phyloP scores from a whole-genome alignment of 2,329 filamentous ascomycete species.

The Xenoacremonium recifei region DNA sequence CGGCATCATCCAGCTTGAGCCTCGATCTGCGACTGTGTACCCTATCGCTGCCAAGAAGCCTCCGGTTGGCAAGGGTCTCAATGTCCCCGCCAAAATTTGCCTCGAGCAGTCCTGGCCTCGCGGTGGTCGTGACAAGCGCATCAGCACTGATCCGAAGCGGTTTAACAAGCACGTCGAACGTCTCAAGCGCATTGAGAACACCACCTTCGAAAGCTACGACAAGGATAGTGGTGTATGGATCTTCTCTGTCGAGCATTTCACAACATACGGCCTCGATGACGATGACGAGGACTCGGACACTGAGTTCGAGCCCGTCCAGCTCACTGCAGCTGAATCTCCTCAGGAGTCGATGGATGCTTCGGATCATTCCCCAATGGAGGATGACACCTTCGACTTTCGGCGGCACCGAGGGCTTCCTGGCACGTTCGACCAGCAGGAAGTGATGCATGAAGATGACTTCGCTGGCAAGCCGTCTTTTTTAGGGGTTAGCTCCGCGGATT shows the following conservation, averaged over 20 bases:
- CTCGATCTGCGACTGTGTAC: constrained; percentile 87
- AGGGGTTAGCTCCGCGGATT: constrained; percentile 87
- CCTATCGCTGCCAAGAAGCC: constrained; percentile 75
- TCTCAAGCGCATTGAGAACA: constrained; percentile 75
- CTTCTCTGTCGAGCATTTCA: constrained; percentile 95
- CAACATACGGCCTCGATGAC: constrained; percentile 86
- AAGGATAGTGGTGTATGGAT: constrained; percentile 80
- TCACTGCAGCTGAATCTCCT: constrained; percentile 18
- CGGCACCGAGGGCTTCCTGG: constrained; percentile 64
- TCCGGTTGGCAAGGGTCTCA: constrained; percentile 80
- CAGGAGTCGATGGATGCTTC: constrained; percentile 19
- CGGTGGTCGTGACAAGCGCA: constrained; percentile 53
- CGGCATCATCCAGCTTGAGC: constrained; percentile 71
- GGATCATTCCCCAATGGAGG: constrained; percentile 37
- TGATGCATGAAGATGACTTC: constrained; percentile 55
- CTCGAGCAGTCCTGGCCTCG: constrained; percentile 94
- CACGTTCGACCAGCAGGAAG: constrained; percentile 68
- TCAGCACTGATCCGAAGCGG: constrained; percentile 55
- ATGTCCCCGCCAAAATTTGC: constrained; percentile 84
- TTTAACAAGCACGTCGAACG: constrained; percentile 81
- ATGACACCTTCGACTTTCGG: constrained; percentile 59
- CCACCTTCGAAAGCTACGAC: constrained; percentile 80
- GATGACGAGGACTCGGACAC: constrained; percentile 70
- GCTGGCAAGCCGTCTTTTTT: constrained; percentile 77
- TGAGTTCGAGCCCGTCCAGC: constrained; percentile 46